Conservation (phyloP, 2,329 filamentous ascomycete genomes). For the Didymella pinodella region DNA sequence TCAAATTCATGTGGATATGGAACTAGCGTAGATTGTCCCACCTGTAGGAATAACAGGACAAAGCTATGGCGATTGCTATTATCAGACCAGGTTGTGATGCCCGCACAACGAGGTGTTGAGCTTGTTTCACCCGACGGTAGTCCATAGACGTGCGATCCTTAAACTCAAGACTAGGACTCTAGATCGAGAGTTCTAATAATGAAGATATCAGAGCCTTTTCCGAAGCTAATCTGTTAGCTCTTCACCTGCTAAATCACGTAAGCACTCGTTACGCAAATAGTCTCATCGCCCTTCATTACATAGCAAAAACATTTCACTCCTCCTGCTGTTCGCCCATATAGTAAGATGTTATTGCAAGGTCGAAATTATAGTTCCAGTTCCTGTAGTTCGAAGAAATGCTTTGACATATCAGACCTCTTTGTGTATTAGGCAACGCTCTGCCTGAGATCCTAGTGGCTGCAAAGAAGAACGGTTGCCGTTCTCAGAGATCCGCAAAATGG, state of each 20-base stretch:
- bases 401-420: background rate
- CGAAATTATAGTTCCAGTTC: background rate
- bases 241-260: too few relatives aligned
- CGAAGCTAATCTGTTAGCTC: too few relatives aligned
- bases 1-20: background rate
- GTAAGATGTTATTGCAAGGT: slow-evolving; percentile 2
- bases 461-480: background rate
- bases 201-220: background rate
- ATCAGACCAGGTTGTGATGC: slow-evolving; percentile 1
- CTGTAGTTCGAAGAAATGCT: background rate
- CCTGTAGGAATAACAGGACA: background rate
- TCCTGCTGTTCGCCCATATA: too few relatives aligned
- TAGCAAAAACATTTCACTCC: too few relatives aligned
- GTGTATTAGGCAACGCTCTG: background rate
- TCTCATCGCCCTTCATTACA: too few relatives aligned
- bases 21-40: background rate
- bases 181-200: background rate
- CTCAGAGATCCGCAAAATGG: background rate
- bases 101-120: background rate
- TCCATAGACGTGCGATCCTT: background rate
- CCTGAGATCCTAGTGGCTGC: background rate
- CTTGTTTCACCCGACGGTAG: background rate
- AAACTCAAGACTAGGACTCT: background rate
- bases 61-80: slow-evolving; percentile 1
- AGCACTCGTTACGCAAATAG: too few relatives aligned